Evolutionary conservation across 1,284 basidiomycete genomes (phyloP).

Genomic region (Puccinia horiana): DNA sequence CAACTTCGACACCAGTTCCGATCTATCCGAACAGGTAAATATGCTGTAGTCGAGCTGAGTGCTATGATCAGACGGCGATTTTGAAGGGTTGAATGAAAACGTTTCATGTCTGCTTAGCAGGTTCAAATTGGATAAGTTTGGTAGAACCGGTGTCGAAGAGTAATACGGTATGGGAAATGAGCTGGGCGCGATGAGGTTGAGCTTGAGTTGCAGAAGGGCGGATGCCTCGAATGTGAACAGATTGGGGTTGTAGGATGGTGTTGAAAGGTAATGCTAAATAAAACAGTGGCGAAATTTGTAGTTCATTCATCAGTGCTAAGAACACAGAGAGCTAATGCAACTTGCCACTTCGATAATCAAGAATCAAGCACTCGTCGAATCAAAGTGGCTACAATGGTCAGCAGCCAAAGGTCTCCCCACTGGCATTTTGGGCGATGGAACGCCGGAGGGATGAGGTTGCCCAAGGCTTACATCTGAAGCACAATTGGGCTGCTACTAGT

Average conservation of each 20-base stretch:
- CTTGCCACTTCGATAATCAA: not conserved
- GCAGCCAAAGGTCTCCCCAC: not conserved
- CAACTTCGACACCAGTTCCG: not conserved
- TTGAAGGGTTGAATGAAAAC: constrained; percentile 10
- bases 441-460: not conserved
- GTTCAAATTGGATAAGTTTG: not conserved
- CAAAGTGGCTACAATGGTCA: not conserved
- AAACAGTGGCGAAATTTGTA: not conserved
- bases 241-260: constrained; percentile 35
- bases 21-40: constrained; percentile 9
- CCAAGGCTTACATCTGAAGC: not conserved
- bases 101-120: constrained; percentile 5
- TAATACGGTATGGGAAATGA: constrained; percentile 43
- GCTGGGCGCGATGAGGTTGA: constrained; percentile 33
- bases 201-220: constrained; percentile 37
- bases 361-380: not conserved
- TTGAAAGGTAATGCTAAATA: constrained; percentile 42
- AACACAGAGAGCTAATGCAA: not conserved
- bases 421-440: not conserved
- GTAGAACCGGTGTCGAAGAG: constrained; percentile 1
- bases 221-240: constrained; percentile 41
- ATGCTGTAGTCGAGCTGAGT: not conserved
- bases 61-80: not conserved
- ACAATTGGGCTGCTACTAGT: too few species aligned
- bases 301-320: not conserved